Conservation (phyloP, 1,139 yeast species). For the Debaryomyces subglobosus region DNA sequence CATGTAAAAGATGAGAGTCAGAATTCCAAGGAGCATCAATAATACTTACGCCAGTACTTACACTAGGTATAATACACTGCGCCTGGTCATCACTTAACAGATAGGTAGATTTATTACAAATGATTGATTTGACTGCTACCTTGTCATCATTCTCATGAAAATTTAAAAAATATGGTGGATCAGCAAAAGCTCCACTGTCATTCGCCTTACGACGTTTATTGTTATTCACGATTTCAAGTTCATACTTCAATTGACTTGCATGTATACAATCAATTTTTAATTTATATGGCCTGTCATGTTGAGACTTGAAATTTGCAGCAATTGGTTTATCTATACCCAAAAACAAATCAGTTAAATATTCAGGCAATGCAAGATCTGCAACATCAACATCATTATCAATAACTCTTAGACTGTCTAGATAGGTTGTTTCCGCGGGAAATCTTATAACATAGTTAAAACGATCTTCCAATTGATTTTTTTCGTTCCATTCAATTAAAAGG, state of each 20-base stretch:
- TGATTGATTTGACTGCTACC: conserved; percentile 82
- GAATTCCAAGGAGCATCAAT: conserved; percentile 15
- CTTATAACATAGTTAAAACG: conserved; percentile 13
- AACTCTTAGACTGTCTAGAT: neutral
- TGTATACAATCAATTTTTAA: conserved; percentile 1
- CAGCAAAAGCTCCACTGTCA: neutral
- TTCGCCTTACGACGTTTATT: conserved; percentile 5
- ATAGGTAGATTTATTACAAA: conserved; percentile 48
- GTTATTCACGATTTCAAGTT: neutral
- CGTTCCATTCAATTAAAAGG: neutral
- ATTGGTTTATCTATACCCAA: conserved; percentile 35
- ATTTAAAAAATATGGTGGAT: conserved; percentile 1
- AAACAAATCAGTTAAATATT: conserved; percentile 36
- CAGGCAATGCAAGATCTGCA: conserved; percentile 11
- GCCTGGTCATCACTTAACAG: neutral
- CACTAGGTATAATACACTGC: conserved; percentile 2
- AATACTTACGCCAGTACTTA: conserved; percentile 13
- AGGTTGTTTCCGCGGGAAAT: conserved; percentile 6
- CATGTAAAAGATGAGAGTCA: conserved; percentile 12
- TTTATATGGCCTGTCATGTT: conserved; percentile 12
- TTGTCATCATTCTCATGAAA: conserved; percentile 41
- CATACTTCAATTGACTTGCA: neutral
- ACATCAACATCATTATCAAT: conserved; percentile 1
- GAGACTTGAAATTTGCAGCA: conserved; percentile 12
- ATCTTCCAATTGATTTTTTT: conserved; percentile 8